Evolutionary conservation across 1,284 basidiomycete species (phyloP).

Genomic region (Chondrostereum purpureum): DNA sequence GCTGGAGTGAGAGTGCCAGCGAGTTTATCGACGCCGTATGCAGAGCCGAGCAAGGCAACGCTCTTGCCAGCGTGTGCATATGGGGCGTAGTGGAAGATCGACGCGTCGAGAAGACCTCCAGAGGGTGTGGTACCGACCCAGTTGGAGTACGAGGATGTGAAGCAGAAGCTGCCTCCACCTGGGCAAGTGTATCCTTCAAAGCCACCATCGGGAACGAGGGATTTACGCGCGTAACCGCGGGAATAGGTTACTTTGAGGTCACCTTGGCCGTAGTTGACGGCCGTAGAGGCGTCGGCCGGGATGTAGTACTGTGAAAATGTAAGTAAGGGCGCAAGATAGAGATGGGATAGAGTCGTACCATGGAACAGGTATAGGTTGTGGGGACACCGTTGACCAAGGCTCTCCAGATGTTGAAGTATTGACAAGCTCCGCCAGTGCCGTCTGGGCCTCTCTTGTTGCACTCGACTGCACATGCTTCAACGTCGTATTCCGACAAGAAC

Average conservation of each 20-base stretch:
- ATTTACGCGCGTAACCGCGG: conserved; percentile 16
- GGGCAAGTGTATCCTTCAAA: conserved; percentile 14
- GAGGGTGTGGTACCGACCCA: conserved; percentile 21
- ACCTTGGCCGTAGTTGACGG: conserved; percentile 19
- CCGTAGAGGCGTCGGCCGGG: conserved; percentile 18
- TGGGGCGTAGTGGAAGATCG: conserved; percentile 21
- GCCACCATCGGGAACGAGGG: conserved; percentile 14
- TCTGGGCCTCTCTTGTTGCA: conserved; percentile 22
- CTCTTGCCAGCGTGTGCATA: conserved; percentile 24
- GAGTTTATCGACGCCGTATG: conserved; percentile 16
- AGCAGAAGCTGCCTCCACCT: conserved; percentile 21
- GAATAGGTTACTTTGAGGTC: conserved; percentile 18
- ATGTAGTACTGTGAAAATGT: conserved; percentile 16
- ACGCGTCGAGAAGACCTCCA: conserved; percentile 22
- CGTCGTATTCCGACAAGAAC: conserved; percentile 19
- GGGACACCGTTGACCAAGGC: conserved; percentile 18
- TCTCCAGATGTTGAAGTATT: conserved; percentile 24
- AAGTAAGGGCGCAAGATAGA: background rate
- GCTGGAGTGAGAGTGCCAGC: conserved; percentile 20
- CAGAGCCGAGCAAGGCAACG: conserved; percentile 23
- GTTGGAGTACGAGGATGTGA: conserved; percentile 16
- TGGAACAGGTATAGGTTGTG: conserved; percentile 20
- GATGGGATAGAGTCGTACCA: conserved; percentile 12
- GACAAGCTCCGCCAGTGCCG: conserved; percentile 18
- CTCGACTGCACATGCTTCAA: conserved; percentile 18